Percentiles rank a stretch among this genome's conserved stretches.
phyloP scores from a whole-genome alignment of 192 early-diverging fungal genomes.

The Dispira parvispora region DNA sequence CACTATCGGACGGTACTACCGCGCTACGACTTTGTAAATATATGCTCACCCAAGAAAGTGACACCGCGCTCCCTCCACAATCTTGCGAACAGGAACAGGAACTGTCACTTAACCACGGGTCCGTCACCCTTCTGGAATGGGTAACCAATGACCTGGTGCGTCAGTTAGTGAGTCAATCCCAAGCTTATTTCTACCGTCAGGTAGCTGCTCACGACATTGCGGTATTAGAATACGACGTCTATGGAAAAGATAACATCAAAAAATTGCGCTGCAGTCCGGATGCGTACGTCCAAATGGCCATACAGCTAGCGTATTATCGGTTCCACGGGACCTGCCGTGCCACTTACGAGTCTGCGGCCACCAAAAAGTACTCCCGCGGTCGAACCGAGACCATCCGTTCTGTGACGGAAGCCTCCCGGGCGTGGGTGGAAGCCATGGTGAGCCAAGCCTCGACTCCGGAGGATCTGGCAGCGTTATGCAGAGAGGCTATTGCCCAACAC shows the following conservation, averaged over 20 bases:
- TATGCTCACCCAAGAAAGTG: conserved; percentile 28
- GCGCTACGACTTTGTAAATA: conserved; percentile 55
- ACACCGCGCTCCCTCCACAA: not conserved
- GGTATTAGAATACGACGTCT: conserved; percentile 49
- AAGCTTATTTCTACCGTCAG: conserved; percentile 43
- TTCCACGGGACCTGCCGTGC: conserved; percentile 37
- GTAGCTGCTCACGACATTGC: conserved; percentile 45
- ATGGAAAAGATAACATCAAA: conserved; percentile 60
- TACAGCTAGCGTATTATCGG: conserved; percentile 59
- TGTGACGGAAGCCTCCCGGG: conserved; percentile 35
- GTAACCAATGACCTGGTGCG: conserved; percentile 29
- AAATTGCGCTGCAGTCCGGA: conserved; percentile 36
- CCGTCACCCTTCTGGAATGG: conserved; percentile 26
- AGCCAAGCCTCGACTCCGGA: conserved; percentile 24
- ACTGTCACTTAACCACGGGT: too few species aligned
- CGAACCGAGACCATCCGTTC: conserved; percentile 65
- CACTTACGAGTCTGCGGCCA: conserved; percentile 59
- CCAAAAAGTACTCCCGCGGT: conserved; percentile 44
- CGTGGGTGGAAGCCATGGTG: conserved; percentile 37
- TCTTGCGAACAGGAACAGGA: too few species aligned
- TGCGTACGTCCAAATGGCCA: conserved; percentile 58
- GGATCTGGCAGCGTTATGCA: conserved; percentile 28
- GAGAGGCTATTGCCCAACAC: conserved; percentile 29
- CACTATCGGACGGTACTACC: conserved; percentile 63
- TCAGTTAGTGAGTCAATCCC: conserved; percentile 33